Evolutionary conservation across 768 basidiomycete genomes (phyloP).

Genomic region (Cystofilobasidium macerans): DNA sequence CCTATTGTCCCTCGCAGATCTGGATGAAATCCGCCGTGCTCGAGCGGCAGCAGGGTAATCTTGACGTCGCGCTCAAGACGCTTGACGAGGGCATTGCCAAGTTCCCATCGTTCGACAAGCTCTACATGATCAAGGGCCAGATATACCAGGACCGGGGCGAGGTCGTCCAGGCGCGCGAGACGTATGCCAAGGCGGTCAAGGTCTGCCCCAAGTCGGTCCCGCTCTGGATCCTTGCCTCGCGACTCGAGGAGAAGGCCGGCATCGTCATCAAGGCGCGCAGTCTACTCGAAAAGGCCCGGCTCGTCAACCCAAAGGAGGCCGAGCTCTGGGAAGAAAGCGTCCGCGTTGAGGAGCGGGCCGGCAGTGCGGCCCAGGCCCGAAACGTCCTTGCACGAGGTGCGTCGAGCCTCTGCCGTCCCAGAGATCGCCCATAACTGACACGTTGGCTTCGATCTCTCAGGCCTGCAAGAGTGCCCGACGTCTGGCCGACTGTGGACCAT

Average conservation of each 20-base stretch:
- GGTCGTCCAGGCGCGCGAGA: slow-evolving; percentile 56
- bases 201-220: slow-evolving; percentile 73
- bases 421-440: too few species aligned
- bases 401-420: slow-evolving; percentile 7
- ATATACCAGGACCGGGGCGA: slow-evolving; percentile 56
- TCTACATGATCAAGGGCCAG: slow-evolving; percentile 96
- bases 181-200: slow-evolving; percentile 74
- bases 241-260: slow-evolving; percentile 79
- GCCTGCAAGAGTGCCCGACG: slow-evolving; percentile 77
- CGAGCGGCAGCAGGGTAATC: slow-evolving; percentile 74
- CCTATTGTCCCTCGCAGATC: slow-evolving; percentile 47
- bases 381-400: slow-evolving; percentile 68
- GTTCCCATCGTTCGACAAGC: slow-evolving; percentile 79
- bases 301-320: slow-evolving; percentile 75
- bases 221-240: slow-evolving; percentile 78
- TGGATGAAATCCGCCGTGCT: slow-evolving; percentile 99
- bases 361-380: slow-evolving; percentile 68
- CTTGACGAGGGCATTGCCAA: slow-evolving; percentile 62
- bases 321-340: slow-evolving; percentile 83
- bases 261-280: slow-evolving; percentile 87
- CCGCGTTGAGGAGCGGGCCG: slow-evolving; percentile 80
- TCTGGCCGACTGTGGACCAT: slow-evolving; percentile 86
- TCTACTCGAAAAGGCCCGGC: slow-evolving; percentile 75
- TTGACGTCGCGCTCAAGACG: slow-evolving; percentile 61
- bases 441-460: slow-evolving; percentile 30